Base-by-base conservation (phyloP, 2,329 filamentous ascomycete genomes). In the Xylaria sp. region DNA sequence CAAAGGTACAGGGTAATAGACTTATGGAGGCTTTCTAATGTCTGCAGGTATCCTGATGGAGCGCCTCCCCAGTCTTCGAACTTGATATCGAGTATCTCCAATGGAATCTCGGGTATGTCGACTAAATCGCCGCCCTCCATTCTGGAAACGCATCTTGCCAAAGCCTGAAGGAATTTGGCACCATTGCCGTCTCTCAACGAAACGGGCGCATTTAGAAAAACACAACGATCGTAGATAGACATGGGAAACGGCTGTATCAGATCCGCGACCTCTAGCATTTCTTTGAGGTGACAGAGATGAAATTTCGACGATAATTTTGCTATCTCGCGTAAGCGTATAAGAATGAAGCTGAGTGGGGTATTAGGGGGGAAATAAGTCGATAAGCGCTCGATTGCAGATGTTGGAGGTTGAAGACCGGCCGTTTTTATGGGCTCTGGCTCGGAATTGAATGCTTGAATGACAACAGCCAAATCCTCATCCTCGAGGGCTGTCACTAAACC, bases 1-100 rank as follows among this genome's bases (percentile, higher is more conserved):
- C 96, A 99, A 1, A 97, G 85, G 77, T 98, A 99, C 56, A 94
- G 83, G 53, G 95, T 93, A 44, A 99, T 83, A 33, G 89, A 85
- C 75, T 93, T 92, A 81, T 99, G 96, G 17, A 99, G 84, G 3
- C 83, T 79, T 79, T 99, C 96, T 23, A 98, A 83, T 9, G 84
- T 81, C 63, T 83, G 82, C 11, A 99, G 84, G 72, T 93, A 93
- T 0, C 83, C 78, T 62, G 85, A 81, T 15, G 80, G 78, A 0
- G 78, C 78, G 0, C 80, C 78, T 0, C 81, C 75, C 31, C 74
- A 79, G 7, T 79, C 70, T 2, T 79, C 73, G 31, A 82, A 67
- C 56, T 91, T 86, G 0, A 91, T 79, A 69, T 97, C 93, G 3
- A 98, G 85, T 2, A 91, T 79, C 71, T 94, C 91, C 1, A 99